A percentile compares a stretch with the other conserved stretches of the same genome.
phyloP scores from a whole-genome alignment of 2,329 filamentous ascomycete genomes.

The Aspergillus tamarii region DNA sequence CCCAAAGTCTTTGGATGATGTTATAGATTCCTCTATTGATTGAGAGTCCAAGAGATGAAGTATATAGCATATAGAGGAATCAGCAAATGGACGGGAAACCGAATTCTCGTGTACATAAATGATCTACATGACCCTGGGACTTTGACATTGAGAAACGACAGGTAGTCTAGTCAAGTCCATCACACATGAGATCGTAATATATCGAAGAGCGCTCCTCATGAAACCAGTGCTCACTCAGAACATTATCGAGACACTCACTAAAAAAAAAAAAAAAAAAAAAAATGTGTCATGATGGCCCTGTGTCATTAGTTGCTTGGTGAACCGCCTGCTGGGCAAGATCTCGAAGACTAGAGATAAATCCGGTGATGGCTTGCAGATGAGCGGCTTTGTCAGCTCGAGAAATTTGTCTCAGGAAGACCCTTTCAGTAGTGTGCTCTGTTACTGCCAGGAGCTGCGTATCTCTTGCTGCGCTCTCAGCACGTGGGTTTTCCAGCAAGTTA shows the following conservation, averaged over 20 bases:
- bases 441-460: not conserved
- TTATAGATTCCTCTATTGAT: not conserved
- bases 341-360: not conserved
- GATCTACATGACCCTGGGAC: too few relatives aligned
- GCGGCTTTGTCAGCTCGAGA: not conserved
- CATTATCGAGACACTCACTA: too few relatives aligned
- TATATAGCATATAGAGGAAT: not conserved
- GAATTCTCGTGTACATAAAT: too few relatives aligned
- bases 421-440: not conserved
- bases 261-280: too few relatives aligned
- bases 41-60: not conserved
- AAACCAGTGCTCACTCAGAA: too few relatives aligned
- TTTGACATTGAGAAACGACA: not conserved
- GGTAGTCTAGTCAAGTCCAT: not conserved
- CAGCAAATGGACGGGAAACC: too few relatives aligned
- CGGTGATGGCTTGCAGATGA: not conserved
- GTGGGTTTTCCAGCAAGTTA: slow-evolving; percentile 51
- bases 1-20: not conserved
- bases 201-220: not conserved
- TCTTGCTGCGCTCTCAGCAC: not conserved
- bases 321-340: not conserved
- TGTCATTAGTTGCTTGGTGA: not conserved
- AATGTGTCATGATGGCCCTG: too few relatives aligned
- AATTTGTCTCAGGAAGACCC: not conserved
- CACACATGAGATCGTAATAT: not conserved